These are phyloP conservation scores for Sporothrix variecibatus DNA, from an alignment of 2,329 filamentous ascomycete species.

Conservation along the genomic window DNA sequence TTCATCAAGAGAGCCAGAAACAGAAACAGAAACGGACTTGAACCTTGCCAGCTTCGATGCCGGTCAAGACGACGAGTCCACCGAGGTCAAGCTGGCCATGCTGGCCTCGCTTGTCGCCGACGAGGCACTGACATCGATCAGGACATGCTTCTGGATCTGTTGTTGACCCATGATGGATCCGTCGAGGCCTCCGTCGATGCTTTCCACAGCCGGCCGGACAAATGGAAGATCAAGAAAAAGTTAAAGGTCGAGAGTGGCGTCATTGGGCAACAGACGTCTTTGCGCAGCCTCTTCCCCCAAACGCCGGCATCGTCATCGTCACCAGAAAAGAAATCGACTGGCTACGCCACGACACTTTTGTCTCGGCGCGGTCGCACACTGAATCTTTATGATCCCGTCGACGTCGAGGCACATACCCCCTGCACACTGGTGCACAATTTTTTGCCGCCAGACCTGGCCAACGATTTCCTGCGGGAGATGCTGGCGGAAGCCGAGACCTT, in stretches of 20 bases:
- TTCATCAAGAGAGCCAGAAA: conserved; percentile 58
- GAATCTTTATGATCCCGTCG: conserved; percentile 77
- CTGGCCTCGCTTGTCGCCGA: conserved; percentile 74
- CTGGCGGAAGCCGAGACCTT: conserved; percentile 72
- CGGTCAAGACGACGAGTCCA: conserved; percentile 66
- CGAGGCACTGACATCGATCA: conserved; percentile 50
- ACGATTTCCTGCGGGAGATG: conserved; percentile 73
- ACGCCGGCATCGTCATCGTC: conserved; percentile 17
- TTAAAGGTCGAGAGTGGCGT: conserved; percentile 30
- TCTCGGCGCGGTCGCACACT: conserved; percentile 80
- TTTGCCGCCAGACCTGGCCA: conserved; percentile 69
- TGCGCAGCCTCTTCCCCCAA: conserved; percentile 45
- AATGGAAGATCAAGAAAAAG: conserved; percentile 30
- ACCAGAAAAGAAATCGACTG: conserved; percentile 42
- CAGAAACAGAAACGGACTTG: conserved; percentile 44
- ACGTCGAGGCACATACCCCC: conserved; percentile 80
- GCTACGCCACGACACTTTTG: conserved; percentile 19
- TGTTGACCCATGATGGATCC: conserved; percentile 76
- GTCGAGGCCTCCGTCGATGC: conserved; percentile 65
- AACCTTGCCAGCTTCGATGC: conserved; percentile 72
- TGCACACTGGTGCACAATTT: conserved; percentile 95
- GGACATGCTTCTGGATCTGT: conserved; percentile 71
- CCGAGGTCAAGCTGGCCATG: conserved; percentile 85
- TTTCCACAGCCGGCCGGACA: conserved; percentile 49
- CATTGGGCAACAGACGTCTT: conserved; percentile 63